Evolutionary conservation across 306 rosid species (phyloP).

Genomic region (Gastrolobium villosum): DNA sequence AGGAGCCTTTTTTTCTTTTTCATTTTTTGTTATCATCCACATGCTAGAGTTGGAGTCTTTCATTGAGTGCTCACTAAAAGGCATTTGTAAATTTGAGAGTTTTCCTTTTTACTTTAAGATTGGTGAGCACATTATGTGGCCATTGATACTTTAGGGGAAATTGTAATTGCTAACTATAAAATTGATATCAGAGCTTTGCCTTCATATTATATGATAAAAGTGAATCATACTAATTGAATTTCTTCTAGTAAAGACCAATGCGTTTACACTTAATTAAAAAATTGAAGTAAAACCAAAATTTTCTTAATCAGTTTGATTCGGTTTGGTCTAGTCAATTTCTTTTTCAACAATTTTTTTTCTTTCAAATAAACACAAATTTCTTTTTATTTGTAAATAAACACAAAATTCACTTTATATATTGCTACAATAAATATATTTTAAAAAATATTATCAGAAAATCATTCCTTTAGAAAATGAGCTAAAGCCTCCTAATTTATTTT

Average conservation of each 20-base stretch:
- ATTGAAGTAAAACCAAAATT: neutral
- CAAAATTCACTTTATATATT: neutral
- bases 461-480: too few relatives aligned
- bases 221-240: neutral
- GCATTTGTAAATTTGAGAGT: conserved; percentile 44
- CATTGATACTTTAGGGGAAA: neutral
- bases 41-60: conserved; percentile 14
- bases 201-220: neutral
- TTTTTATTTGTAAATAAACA: too few relatives aligned
- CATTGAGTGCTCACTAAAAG: conserved; percentile 41
- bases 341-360: too few relatives aligned
- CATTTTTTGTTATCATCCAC: conserved; percentile 2
- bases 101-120: neutral
- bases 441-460: too few relatives aligned
- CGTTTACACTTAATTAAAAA: neutral
- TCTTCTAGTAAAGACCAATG: neutral
- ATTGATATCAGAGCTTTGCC: neutral
- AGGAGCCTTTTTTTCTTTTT: neutral
- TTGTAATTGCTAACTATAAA: conserved; percentile 14
- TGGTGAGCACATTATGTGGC: conserved; percentile 17
- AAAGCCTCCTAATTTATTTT: too few relatives aligned
- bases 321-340: neutral
- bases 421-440: too few relatives aligned
- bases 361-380: too few relatives aligned
- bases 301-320: neutral